Percentiles rank a stretch among this genome's conserved stretches.
Evolutionary conservation across 257 asterid genomes (phyloP).

Genomic region (Penstemon newberryi): DNA sequence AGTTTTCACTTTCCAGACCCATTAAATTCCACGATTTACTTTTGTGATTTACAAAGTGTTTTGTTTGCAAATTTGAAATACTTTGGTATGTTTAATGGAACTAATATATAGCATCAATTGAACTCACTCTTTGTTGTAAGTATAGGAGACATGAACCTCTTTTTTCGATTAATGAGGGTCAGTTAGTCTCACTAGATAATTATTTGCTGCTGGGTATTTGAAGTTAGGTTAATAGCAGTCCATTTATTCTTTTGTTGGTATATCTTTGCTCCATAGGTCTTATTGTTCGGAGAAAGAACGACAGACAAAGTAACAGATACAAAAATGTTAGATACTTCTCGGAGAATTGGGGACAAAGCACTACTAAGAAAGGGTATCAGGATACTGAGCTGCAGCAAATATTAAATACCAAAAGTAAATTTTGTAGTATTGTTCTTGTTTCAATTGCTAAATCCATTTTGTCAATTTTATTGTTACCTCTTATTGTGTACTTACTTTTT

Average conservation of each 20-base stretch:
- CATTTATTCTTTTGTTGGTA: neutral
- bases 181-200: neutral
- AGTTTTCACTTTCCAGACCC: too few species aligned
- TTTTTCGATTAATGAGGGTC: neutral
- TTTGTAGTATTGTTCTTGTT: constrained; percentile 17
- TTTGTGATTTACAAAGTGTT: too few species aligned
- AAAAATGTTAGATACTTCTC: neutral
- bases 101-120: neutral
- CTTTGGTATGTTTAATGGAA: neutral
- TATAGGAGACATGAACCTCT: neutral
- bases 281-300: constrained; percentile 13
- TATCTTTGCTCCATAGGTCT: neutral
- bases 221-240: neutral
- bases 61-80: too few species aligned
- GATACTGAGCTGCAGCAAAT: constrained; percentile 1
- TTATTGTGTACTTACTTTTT: neutral
- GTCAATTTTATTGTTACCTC: neutral
- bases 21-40: too few species aligned
- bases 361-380: neutral
- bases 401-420: neutral
- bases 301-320: neutral
- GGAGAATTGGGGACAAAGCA: constrained; percentile 1
- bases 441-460: neutral
- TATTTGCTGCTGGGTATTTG: constrained; percentile 4
- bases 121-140: neutral